Evolutionary conservation across 1,284 basidiomycete species (phyloP), one percentile per base, ranked within the genome.

Genomic region (Irpex sp.): DNA sequence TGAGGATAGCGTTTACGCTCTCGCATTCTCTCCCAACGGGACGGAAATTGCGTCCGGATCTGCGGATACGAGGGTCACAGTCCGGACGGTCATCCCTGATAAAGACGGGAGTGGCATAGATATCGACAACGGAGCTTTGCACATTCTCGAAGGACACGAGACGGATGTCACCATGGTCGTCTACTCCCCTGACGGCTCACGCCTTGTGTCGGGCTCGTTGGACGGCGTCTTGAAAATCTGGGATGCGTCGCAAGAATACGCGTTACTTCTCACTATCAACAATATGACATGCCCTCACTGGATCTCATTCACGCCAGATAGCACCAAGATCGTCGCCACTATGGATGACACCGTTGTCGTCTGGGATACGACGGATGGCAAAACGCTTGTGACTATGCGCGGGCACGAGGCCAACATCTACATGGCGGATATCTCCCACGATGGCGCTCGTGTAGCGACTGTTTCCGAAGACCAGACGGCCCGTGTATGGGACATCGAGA

Each of bases 31-130:
- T 15, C 65, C 65, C 5, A 54, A 61, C 38, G 60, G 62, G 6
- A 36, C 51, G 13, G 55, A 34, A 26, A 26, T 66, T 11, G 65
- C 59, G 4, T 64, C 62, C 8, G 62, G 58, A n/a, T 64, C 58
- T 13, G 59, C 54, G 2, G 62, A 64, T 52, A 57, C 26, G 49
- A 60, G 4, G 9, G 56, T 64, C 48, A 65, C 69, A 0, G 71
- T 80, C 3, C 75, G 71, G 51, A 68, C 69, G 5, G 69, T 80
- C 26, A 69, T 64, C 26, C 79, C 78, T 63, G 75, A 76, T 3
- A 72, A 71, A 11, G 76, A 79, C 57, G 72, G 72, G 13, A 62
- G 13, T 19, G 38, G 11, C 11, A 60, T 62, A 17, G 64, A 68
- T 60, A 64, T 58, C 15, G 66, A 65, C 47, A 64, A 66, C 15